Conservation (phyloP, 2,329 filamentous ascomycete species). For the Pestalotiopsis sp. region DNA sequence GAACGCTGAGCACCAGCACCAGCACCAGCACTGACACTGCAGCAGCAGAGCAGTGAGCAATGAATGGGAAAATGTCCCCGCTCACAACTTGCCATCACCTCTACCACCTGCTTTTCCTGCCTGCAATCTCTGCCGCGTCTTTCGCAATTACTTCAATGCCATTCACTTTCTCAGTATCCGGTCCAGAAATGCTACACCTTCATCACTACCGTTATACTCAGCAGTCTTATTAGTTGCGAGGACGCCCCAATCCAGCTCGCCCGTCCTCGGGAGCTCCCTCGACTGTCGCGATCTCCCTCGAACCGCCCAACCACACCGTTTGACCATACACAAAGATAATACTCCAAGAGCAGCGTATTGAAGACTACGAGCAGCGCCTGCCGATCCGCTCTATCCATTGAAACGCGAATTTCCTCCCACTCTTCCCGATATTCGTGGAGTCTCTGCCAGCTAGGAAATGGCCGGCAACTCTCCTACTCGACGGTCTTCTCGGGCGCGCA, state of each 20-base stretch:
- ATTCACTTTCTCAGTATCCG: background rate
- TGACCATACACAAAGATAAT: background rate
- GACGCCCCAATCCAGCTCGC: background rate
- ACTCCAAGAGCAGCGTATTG: background rate
- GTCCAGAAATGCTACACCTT: background rate
- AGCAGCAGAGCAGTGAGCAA: background rate
- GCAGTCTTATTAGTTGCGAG: conserved; percentile 1
- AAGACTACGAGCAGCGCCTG: background rate
- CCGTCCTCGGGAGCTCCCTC: conserved; percentile 3
- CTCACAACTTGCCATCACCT: conserved; percentile 5
- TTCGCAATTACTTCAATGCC: background rate
- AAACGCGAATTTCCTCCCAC: background rate
- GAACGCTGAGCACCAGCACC: background rate
- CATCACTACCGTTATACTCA: background rate
- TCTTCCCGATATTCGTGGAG: conserved; percentile 8
- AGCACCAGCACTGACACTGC: background rate
- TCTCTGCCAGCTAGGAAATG: conserved; percentile 29
- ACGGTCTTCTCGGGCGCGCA: conserved; percentile 88
- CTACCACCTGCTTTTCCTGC: conserved; percentile 1
- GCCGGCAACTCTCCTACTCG: conserved; percentile 67
- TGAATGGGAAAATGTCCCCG: conserved; percentile 10
- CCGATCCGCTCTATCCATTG: background rate
- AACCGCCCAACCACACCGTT: background rate
- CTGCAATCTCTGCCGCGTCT: conserved; percentile 1
- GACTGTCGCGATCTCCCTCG: conserved; percentile 5